These are phyloP conservation scores for Moesziomyces parantarcticus DNA, from an alignment of 1,284 basidiomycete genomes.

Conservation along the genomic window DNA sequence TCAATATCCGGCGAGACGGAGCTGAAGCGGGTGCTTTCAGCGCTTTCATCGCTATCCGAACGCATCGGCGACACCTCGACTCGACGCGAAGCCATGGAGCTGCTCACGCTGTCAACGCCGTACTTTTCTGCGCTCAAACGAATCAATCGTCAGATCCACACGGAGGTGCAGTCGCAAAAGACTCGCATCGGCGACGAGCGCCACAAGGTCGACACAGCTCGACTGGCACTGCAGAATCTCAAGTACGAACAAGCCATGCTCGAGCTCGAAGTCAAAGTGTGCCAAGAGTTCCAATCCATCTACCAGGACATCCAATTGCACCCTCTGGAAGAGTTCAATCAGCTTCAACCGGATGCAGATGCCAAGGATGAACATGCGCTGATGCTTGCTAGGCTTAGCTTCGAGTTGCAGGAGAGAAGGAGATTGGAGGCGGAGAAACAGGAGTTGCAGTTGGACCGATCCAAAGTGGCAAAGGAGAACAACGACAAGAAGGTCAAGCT, in stretches of 20 bases:
- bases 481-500: conserved; percentile 44
- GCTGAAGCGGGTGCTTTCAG: not conserved
- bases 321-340: conserved; percentile 20
- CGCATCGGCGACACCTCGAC: not conserved
- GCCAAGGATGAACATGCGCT: conserved; percentile 25
- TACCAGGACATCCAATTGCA: conserved; percentile 44
- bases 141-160: conserved; percentile 31
- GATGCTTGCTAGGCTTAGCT: conserved; percentile 35
- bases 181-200: conserved; percentile 27
- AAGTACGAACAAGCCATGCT: conserved; percentile 50
- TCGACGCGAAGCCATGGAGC: conserved; percentile 6
- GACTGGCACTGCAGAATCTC: conserved; percentile 38
- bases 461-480: conserved; percentile 33
- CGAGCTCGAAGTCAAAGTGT: conserved; percentile 36
- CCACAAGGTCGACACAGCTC: conserved; percentile 32
- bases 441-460: conserved; percentile 28
- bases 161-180: conserved; percentile 26
- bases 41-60: not conserved
- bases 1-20: not conserved
- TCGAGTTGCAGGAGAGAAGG: conserved; percentile 41
- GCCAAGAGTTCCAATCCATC: conserved; percentile 49
- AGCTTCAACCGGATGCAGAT: conserved; percentile 8
- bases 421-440: conserved; percentile 37
- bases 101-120: conserved; percentile 25
- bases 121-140: conserved; percentile 29